Conservation (phyloP, 2,329 filamentous ascomycete species). For the Fusarium anguioides region DNA sequence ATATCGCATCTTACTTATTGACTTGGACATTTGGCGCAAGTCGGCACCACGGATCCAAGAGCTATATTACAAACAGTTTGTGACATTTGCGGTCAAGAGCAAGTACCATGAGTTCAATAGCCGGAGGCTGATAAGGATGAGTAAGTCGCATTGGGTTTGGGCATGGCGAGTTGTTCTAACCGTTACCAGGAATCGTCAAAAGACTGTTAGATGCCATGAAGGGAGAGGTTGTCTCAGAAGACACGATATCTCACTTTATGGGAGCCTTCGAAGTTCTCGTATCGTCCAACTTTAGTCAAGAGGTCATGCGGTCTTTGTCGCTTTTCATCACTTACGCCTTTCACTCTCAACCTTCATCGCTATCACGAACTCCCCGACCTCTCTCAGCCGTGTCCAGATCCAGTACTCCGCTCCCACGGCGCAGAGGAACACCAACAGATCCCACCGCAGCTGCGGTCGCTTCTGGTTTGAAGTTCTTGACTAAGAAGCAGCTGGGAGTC, state of each 20-base stretch:
- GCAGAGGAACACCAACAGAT: conserved; percentile 53
- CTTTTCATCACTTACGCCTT: conserved; percentile 94
- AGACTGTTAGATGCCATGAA: conserved; percentile 91
- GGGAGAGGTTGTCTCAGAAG: conserved; percentile 78
- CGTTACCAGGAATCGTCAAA: conserved; percentile 80
- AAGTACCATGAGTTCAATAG: conserved; percentile 94
- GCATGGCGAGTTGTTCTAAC: conserved; percentile 22
- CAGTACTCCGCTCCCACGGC: conserved; percentile 54
- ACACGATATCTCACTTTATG: conserved; percentile 81
- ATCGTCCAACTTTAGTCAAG: conserved; percentile 82
- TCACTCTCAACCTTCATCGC: conserved; percentile 66
- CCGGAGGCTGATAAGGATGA: conserved; percentile 86
- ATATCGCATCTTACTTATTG: conserved; percentile 90
- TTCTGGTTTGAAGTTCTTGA: conserved; percentile 55
- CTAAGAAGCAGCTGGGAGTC: conserved; percentile 78
- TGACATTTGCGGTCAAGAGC: conserved; percentile 87
- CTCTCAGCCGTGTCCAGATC: conserved; percentile 53
- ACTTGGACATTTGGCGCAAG: conserved; percentile 92
- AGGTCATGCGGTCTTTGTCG: conserved; percentile 86
- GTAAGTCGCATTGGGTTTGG: conserved; percentile 63
- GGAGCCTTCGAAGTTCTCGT: conserved; percentile 82
- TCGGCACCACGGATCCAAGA: conserved; percentile 81
- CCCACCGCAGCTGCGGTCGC: conserved; percentile 46
- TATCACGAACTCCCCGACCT: conserved; percentile 64
- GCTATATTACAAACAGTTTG: conserved; percentile 93